Evolutionary conservation across 1,139 yeast species (phyloP).

Genomic region (Nakaseomyces bracarensis): DNA sequence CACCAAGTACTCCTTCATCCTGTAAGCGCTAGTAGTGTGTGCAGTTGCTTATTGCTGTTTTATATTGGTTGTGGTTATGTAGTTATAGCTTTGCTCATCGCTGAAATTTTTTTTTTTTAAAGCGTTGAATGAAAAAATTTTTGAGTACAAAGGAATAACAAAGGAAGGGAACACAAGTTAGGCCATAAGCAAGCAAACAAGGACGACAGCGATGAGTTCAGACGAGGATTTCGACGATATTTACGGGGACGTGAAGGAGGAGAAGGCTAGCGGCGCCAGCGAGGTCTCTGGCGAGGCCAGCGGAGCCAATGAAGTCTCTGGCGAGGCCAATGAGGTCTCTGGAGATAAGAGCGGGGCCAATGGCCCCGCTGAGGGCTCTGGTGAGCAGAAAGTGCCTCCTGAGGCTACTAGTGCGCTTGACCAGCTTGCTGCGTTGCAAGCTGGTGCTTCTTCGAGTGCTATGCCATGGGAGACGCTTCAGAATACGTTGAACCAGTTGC

Average conservation of each 20-base stretch:
- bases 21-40: background rate
- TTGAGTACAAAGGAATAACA: background rate
- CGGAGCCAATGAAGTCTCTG: too few species aligned
- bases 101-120: background rate
- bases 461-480: slow-evolving; percentile 9
- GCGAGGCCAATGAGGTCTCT: too few species aligned
- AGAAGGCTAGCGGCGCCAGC: slow-evolving; percentile 1
- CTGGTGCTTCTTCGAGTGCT: slow-evolving; percentile 17
- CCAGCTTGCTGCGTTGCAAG: slow-evolving; percentile 32
- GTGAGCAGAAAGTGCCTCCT: slow-evolving; percentile 12
- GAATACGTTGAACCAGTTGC: slow-evolving; percentile 9
- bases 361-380: too few species aligned
- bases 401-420: slow-evolving; percentile 25
- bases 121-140: slow-evolving; percentile 1
- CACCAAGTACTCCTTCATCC: slow-evolving; percentile 46
- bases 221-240: slow-evolving; percentile 87
- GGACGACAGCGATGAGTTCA: slow-evolving; percentile 27
- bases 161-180: background rate
- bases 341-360: too few species aligned
- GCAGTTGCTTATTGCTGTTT: background rate
- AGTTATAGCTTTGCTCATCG: background rate
- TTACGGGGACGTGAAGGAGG: slow-evolving; percentile 36
- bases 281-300: too few species aligned
- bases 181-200: slow-evolving; percentile 15
- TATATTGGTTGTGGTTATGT: background rate